Conservation (phyloP, 1,284 basidiomycete species). For the Vanrija sp. region DNA sequence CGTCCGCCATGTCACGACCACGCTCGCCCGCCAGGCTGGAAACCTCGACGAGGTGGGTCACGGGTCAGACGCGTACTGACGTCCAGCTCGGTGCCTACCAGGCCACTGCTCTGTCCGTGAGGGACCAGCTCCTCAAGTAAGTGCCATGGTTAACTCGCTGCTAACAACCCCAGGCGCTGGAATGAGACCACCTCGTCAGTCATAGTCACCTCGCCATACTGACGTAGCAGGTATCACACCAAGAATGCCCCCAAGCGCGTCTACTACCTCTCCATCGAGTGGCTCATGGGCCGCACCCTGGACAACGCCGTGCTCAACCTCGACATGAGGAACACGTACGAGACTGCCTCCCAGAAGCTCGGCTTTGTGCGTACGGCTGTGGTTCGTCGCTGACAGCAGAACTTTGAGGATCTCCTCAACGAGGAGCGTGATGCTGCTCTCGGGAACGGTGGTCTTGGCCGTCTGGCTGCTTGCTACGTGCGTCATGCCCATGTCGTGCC, state of each 20-base stretch:
- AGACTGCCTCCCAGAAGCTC: conserved; percentile 63
- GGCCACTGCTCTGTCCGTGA: conserved; percentile 60
- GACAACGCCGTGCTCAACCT: conserved; percentile 88
- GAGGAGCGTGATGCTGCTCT: conserved; percentile 84
- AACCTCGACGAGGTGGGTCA: conserved; percentile 72
- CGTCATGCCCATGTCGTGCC: conserved; percentile 13
- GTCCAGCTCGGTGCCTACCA: conserved; percentile 47
- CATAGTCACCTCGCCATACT: neutral
- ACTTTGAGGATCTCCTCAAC: conserved; percentile 76
- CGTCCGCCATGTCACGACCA: conserved; percentile 77
- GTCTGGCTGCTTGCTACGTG: conserved; percentile 88
- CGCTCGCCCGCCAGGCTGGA: conserved; percentile 79
- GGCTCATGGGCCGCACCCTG: conserved; percentile 70
- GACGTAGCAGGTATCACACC: conserved; percentile 38
- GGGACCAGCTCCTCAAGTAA: conserved; percentile 68
- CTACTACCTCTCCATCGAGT: conserved; percentile 81
- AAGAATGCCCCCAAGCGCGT: conserved; percentile 53
- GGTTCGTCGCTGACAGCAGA: conserved; percentile 34
- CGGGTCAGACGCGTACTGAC: conserved; percentile 67
- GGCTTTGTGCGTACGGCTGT: conserved; percentile 52
- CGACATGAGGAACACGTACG: conserved; percentile 70
- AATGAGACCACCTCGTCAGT: conserved; percentile 45
- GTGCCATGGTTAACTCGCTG: neutral
- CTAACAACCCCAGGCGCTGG: conserved; percentile 37
- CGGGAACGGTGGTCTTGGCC: conserved; percentile 77